phyloP scores from a whole-genome alignment of 139 green algal species.

The Tetraselmis chui region DNA sequence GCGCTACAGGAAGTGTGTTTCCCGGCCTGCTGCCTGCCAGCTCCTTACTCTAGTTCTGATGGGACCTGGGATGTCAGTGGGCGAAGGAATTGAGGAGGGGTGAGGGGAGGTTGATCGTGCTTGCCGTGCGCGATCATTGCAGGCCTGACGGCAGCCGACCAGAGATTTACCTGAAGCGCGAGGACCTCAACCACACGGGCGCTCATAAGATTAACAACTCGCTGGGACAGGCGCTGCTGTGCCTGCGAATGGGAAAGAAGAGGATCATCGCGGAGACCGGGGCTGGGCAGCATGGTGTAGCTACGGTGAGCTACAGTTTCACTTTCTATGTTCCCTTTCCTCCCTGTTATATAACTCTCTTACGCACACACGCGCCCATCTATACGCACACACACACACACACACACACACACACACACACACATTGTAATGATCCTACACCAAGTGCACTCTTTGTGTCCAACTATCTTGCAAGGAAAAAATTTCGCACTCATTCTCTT shows the following conservation, averaged over 20 bases:
- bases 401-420: background rate
- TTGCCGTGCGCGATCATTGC: background rate
- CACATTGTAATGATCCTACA: background rate
- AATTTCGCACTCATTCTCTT: too few species aligned
- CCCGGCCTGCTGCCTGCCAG: background rate
- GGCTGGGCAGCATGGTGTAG: slow-evolving; percentile 96
- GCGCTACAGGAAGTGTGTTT: slow-evolving; percentile 55
- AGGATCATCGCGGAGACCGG: slow-evolving; percentile 98
- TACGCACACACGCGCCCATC: too few species aligned
- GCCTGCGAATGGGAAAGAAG: slow-evolving; percentile 88
- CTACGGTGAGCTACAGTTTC: slow-evolving; percentile 59
- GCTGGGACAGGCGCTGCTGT: slow-evolving; percentile 89
- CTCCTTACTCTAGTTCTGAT: background rate
- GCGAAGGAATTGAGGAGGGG: too few species aligned
- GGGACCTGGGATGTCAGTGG: too few species aligned
- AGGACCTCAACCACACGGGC: slow-evolving; percentile 99
- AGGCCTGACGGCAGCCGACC: slow-evolving; percentile 51
- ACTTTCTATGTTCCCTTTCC: too few species aligned
- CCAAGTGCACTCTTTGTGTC: background rate
- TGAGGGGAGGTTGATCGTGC: too few species aligned
- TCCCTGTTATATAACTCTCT: too few species aligned
- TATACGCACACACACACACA: too few species aligned
- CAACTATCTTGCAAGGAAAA: too few species aligned
- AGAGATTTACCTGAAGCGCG: slow-evolving; percentile 96
- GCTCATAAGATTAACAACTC: slow-evolving; percentile 99